Evolutionary conservation across 495 filamentous ascomycete genomes (phyloP), one percentile per base, ranked within the genome.

Genomic region (Hypoxylon crocopeplum): DNA sequence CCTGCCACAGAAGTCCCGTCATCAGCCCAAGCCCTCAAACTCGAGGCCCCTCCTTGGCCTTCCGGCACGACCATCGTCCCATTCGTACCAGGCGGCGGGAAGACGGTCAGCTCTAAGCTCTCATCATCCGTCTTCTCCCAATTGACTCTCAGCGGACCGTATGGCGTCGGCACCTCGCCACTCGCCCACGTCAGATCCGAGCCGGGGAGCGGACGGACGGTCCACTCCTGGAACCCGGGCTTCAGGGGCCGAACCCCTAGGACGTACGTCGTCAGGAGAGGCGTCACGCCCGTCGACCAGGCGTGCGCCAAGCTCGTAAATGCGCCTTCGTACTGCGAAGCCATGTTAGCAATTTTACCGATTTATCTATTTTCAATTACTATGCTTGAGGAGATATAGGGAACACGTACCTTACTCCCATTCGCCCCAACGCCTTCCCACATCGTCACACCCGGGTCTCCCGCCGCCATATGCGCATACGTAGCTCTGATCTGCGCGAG

Each of bases 401-500:
- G n/a, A n/a, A n/a, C n/a, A 13, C 30, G 3, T 22, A 71, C 74
- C 19, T 71, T 63, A 8, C 42, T 51, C 8, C 77, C 77, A 15
- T 63, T 51, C 0, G 61, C 54, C 6, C 75, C 75, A 55, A 78
- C 74, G 1, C 75, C 77, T 54, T 80, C 57, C 62, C 62, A 66
- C 46, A 67, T 55, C 20, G 78, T 81, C 16, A 77, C 64, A 4
- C 62, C 68, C 1, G 77, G 78, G 59, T 81, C 78, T 25, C 74
- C 62, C 7, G 48, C 64, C 5, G 71, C 65, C 77, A 81, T 81
- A 72, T 76, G 77, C 7, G 74, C 76, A 46, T 78, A 79, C 17
- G 78, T 59, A 15, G 74, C 64, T 22, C 71, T 62, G 13, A 81
- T 69, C 59, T 76, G 68, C 47, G 77, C 73, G 12, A 75, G 47